A percentile compares a stretch with the other conserved stretches of the same genome.
These are phyloP conservation scores for Symbiodinium natans DNA, from an alignment of 73 alveolate genomes.

Conservation along the genomic window DNA sequence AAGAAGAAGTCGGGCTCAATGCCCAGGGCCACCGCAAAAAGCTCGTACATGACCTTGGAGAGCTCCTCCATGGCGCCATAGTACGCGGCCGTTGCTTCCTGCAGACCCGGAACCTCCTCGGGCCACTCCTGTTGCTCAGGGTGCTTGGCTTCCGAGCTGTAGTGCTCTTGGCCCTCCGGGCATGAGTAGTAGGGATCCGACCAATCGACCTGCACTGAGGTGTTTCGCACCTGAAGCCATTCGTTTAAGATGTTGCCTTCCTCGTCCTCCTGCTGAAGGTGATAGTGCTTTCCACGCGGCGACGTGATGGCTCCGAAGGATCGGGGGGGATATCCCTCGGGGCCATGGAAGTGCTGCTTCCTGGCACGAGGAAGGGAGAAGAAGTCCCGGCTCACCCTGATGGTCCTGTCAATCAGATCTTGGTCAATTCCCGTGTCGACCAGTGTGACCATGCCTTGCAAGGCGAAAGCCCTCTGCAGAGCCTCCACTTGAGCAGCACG, in stretches of 20 bases:
- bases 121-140: conserved; percentile 86
- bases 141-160: conserved; percentile 76
- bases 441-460: neutral
- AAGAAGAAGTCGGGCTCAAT: conserved; percentile 42
- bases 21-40: neutral
- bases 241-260: conserved; percentile 62
- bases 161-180: conserved; percentile 62
- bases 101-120: conserved; percentile 62
- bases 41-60: conserved; percentile 62
- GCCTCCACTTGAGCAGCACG: neutral
- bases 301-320: conserved; percentile 66
- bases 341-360: neutral
- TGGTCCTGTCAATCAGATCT: conserved; percentile 42
- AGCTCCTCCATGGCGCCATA: conserved; percentile 44
- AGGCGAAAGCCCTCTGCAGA: neutral
- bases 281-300: conserved; percentile 66
- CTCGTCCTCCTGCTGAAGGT: conserved; percentile 56
- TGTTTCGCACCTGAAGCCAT: conserved; percentile 68
- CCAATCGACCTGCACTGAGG: conserved; percentile 63
- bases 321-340: neutral
- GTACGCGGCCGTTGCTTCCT: conserved; percentile 25
- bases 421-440: neutral
- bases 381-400: conserved; percentile 4
- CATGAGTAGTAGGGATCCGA: conserved; percentile 68
- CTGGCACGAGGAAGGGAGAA: conserved; percentile 27